A percentile compares a stretch with the other conserved stretches of the same genome.
phyloP scores from a whole-genome alignment of 73 alveolate species.

The Effrenium voratum region DNA sequence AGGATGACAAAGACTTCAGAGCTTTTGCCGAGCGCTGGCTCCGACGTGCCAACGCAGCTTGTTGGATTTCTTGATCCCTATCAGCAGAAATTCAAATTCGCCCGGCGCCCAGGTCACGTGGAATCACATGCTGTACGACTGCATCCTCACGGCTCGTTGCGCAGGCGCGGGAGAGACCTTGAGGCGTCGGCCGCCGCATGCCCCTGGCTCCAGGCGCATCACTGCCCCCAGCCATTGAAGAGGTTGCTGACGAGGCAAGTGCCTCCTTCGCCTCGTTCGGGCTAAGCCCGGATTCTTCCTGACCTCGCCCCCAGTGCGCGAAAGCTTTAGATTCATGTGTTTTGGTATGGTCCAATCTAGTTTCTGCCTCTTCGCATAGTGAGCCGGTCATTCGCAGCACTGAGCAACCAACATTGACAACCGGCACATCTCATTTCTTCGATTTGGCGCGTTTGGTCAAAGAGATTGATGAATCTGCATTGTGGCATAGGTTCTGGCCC shows the following conservation, averaged over 20 bases:
- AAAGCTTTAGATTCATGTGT: no score
- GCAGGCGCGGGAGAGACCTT: conserved; percentile 14
- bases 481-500: no score
- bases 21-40: conserved; percentile 37
- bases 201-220: conserved; percentile 16
- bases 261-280: no score
- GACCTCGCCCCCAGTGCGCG: no score
- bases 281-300: no score
- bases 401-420: no score
- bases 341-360: no score
- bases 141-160: conserved; percentile 68
- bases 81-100: neutral
- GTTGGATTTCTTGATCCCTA: neutral
- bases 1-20: conserved; percentile 56
- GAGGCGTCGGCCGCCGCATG: neutral
- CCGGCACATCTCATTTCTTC: no score
- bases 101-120: conserved; percentile 39
- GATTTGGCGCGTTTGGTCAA: no score
- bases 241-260: conserved; percentile 64
- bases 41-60: conserved; percentile 36
- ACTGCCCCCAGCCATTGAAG: conserved; percentile 25
- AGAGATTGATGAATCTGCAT: no score
- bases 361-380: no score
- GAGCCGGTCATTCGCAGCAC: no score
- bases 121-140: conserved; percentile 58